Evolutionary conservation across 768 basidiomycete genomes (phyloP).

Genomic region (Postia placenta): DNA sequence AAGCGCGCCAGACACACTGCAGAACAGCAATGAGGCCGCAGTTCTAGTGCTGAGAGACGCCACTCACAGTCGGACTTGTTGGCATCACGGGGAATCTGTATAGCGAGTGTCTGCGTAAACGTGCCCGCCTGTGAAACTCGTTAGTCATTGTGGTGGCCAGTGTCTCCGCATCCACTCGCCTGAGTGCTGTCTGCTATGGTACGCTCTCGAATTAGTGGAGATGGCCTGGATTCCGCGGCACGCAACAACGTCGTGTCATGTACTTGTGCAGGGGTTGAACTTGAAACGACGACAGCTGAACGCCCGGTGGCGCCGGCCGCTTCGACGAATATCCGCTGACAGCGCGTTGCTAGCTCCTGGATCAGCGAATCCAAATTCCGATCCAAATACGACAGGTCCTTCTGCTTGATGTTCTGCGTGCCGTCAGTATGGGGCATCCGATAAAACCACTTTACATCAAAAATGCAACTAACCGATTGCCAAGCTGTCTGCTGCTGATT

Average conservation of each 20-base stretch:
- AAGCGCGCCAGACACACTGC: conserved; percentile 55
- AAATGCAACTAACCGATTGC: conserved; percentile 5
- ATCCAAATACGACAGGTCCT: conserved; percentile 52
- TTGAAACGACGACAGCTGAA: conserved; percentile 34
- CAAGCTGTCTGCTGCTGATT: conserved; percentile 28
- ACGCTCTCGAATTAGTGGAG: conserved; percentile 44
- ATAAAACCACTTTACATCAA: not conserved
- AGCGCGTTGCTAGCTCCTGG: conserved; percentile 53
- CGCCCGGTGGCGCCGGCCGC: conserved; percentile 61
- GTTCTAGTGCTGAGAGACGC: conserved; percentile 2
- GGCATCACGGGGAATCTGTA: conserved; percentile 34
- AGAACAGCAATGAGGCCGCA: not conserved
- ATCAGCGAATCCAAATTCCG: conserved; percentile 64
- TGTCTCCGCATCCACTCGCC: conserved; percentile 35
- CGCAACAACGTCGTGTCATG: conserved; percentile 3
- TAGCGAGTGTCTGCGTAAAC: conserved; percentile 47
- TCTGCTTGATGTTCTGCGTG: conserved; percentile 39
- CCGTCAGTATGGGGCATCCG: not conserved
- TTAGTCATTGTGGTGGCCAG: conserved; percentile 13
- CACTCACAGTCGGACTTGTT: conserved; percentile 43
- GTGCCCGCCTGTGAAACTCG: conserved; percentile 14
- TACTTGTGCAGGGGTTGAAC: conserved; percentile 1
- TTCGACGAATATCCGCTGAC: conserved; percentile 55
- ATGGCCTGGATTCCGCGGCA: conserved; percentile 5
- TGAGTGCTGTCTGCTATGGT: conserved; percentile 41